Base-by-base conservation (phyloP, 2,329 filamentous ascomycete species). In the Diaporthe humulicola region DNA sequence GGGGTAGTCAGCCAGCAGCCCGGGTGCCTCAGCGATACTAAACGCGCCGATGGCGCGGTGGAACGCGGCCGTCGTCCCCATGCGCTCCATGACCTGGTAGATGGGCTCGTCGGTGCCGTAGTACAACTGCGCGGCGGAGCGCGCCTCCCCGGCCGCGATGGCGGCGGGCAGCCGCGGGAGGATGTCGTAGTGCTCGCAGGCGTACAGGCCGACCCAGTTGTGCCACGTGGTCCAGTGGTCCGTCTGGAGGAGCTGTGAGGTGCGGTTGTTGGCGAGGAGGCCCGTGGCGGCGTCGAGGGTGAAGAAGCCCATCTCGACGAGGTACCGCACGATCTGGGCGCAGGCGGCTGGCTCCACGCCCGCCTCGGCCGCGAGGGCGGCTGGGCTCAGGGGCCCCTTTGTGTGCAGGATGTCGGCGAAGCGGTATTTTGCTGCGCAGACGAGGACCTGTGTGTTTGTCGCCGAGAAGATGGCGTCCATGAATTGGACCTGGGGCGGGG, bases 191-290 rank as follows among this genome's bases (percentile, higher is more conserved):
- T 86, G 86, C 69, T 85, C 77, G 73, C 83, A 84, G 8, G 83
- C 85, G 74, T 87, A 86, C 2, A 87, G 80, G 2, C 82, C 78
- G 2, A 85, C 84, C 86, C 86, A 87, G 74, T 82, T 82, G 28
- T 79, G 82, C 86, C 85, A 87, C 76, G 86, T 83, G 0, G 84
- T 86, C 85, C 85, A 87, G 76, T 87, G 85, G 69, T 83, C 78
- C 2, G 76, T 75, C 0, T 60, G 71, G 2, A 87, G 79, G 5
- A 86, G 78, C 0, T 69, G 64, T 0, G 86, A 86, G 2, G 77
- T 70, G 10, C 30, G 69, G 74, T 82, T 86, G 77, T 87, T 85
- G 48, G 22, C 25, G 76, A 84, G 85, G 0, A 33, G 74, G 1
- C 78, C 79, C 0, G 78, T 80, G 4, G 25, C n/a, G 1, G 70